Evolutionary conservation across 345 rosid species (phyloP).

Genomic region (Lepidium aucheri): DNA sequence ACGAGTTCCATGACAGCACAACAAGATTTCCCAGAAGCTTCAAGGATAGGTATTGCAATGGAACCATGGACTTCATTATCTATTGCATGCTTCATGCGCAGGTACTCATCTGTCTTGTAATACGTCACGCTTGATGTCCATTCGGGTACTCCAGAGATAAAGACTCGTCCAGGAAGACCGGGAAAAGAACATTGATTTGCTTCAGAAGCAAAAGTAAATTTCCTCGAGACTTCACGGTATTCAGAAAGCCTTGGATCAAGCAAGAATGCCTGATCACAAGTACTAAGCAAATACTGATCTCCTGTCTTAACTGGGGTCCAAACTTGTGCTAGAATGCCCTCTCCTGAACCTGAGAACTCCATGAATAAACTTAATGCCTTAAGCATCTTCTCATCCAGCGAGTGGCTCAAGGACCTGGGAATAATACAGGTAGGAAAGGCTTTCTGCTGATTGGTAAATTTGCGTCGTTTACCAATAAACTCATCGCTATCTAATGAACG

Average conservation of each 20-base stretch:
- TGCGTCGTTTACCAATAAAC: conserved; percentile 23
- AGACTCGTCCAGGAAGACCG: conserved; percentile 96
- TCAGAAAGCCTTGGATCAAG: conserved; percentile 73
- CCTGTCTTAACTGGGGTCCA: conserved; percentile 74
- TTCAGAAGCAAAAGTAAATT: conserved; percentile 63
- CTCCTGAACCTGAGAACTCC: conserved; percentile 65
- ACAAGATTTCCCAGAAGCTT: conserved; percentile 40
- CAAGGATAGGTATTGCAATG: conserved; percentile 73
- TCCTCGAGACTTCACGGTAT: conserved; percentile 86
- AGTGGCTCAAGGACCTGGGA: conserved; percentile 36
- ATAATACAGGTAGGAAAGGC: conserved; percentile 22
- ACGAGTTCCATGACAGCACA: conserved; percentile 90
- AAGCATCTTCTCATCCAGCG: conserved; percentile 84
- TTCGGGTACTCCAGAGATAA: conserved; percentile 69
- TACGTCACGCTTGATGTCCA: conserved; percentile 82
- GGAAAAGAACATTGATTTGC: conserved; percentile 40
- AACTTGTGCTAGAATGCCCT: conserved; percentile 79
- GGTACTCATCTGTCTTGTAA: conserved; percentile 60
- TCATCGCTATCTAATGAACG: conserved; percentile 14
- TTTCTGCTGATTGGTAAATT: conserved; percentile 16
- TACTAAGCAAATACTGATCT: conserved; percentile 53
- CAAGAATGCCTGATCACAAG: conserved; percentile 82
- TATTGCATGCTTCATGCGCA: conserved; percentile 57
- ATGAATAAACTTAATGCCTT: conserved; percentile 67
- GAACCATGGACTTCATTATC: conserved; percentile 71